Conservation (phyloP, 495 filamentous ascomycete species). For the Umbilicaria muhlenbergii region DNA sequence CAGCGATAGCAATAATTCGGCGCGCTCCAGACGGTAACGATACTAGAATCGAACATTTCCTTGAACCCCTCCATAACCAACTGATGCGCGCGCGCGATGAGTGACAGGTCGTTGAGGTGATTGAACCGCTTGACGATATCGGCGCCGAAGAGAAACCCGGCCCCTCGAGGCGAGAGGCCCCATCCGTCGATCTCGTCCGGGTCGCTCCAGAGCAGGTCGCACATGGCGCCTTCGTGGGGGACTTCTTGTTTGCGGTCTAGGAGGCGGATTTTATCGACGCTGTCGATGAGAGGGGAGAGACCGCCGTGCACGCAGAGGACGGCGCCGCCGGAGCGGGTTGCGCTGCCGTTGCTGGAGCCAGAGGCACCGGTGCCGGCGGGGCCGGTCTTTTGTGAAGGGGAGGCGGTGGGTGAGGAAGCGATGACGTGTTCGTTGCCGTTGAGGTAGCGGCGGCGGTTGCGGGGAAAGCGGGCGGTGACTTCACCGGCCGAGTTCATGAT, state of each 20-base stretch:
- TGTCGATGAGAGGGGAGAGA: slow-evolving; percentile 79
- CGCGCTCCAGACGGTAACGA: slow-evolving; percentile 94
- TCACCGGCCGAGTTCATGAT: slow-evolving; percentile 70
- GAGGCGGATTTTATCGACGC: slow-evolving; percentile 87
- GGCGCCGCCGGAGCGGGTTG: slow-evolving; percentile 55
- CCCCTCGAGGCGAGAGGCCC: slow-evolving; percentile 87
- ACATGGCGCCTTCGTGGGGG: slow-evolving; percentile 97
- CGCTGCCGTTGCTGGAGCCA: slow-evolving; percentile 44
- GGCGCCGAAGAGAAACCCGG: slow-evolving; percentile 89
- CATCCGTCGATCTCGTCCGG: slow-evolving; percentile 97
- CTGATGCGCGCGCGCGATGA: slow-evolving; percentile 91
- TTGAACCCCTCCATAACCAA: slow-evolving; percentile 99
- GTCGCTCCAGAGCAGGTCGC: slow-evolving; percentile 93
- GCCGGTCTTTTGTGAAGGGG: slow-evolving; percentile 37
- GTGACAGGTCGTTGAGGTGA: slow-evolving; percentile 73
- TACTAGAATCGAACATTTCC: slow-evolving; percentile 91
- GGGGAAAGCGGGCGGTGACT: slow-evolving; percentile 55
- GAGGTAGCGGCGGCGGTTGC: slow-evolving; percentile 27
- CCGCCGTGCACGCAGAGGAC: slow-evolving; percentile 94
- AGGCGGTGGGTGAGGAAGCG: slow-evolving; percentile 25
- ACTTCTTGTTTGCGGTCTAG: slow-evolving; percentile 97
- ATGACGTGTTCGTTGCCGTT: slow-evolving; percentile 1
- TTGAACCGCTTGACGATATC: slow-evolving; percentile 97
- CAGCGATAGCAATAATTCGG: slow-evolving; percentile 98
- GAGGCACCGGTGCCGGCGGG: slow-evolving; percentile 68